Evolutionary conservation across 345 rosid genomes (phyloP).

Genomic region (Eucalyptus marginata): DNA sequence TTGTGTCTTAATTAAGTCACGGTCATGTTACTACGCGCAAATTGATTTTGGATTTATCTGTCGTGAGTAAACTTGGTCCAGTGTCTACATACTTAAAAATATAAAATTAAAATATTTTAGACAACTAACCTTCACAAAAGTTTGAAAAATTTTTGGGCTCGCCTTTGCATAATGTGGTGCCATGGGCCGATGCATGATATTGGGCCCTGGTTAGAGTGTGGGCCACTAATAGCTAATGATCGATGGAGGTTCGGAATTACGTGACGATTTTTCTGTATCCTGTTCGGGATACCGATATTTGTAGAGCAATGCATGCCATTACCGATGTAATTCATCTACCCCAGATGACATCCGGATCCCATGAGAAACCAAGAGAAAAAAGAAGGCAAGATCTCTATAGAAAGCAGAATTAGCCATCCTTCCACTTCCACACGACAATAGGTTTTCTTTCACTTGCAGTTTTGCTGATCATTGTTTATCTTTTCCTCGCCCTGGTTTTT

Average conservation of each 20-base stretch:
- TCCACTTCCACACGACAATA: not conserved
- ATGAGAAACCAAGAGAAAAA: not conserved
- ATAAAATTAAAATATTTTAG: not conserved
- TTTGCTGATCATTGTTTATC: not conserved
- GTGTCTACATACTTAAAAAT: not conserved
- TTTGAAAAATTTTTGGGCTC: not conserved
- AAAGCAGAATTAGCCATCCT: not conserved
- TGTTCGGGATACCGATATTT: not conserved
- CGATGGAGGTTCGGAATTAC: not conserved
- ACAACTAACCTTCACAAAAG: not conserved
- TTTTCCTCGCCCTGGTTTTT: not conserved
- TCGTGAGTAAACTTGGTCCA: not conserved
- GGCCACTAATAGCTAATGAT: not conserved
- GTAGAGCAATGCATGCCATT: not conserved
- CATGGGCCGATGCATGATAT: not conserved
- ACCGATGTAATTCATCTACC: not conserved
- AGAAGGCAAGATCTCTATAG: not conserved
- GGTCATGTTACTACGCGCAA: not conserved
- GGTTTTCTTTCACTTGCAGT: not conserved
- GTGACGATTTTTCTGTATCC: not conserved
- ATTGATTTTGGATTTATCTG: not conserved
- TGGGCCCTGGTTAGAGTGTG: not conserved
- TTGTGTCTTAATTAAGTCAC: not conserved
- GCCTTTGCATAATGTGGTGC: not conserved
- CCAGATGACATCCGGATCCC: not conserved